Evolutionary conservation across 257 asterid species (phyloP), one percentile per base, ranked within the genome.

Genomic region (Nyctanthes arbortristis): DNA sequence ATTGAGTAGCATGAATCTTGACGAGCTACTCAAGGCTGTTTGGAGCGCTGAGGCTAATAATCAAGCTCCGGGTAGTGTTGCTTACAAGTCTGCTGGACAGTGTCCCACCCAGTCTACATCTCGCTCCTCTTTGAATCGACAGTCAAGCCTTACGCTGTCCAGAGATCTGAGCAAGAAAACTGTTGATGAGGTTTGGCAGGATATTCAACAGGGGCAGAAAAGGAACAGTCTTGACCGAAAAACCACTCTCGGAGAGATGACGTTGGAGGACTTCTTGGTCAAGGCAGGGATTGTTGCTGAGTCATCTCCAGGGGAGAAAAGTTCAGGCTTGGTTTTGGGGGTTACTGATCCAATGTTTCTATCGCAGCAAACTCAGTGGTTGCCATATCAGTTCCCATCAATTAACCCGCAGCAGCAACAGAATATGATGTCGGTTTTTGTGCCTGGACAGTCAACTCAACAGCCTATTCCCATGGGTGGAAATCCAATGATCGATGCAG

Each of bases 161-260:
- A 69, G 67, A 80, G 92, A 93, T 85, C 85, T 93, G 12, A 88
- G 93, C 79, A 84, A 84, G 68, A 90, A 80, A 82, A 90, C 97
- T 6, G 97, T 90, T 63, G 89, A 93, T 73, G 92, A 90, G 82
- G 96, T 93, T 77, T 93, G 96, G 96, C 90, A 84, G 68, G 95
- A 80, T 61, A 93, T 90, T 68, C 94, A 88, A 80, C 84, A 74
- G 69, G 96, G 84, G 73, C 84, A 82, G 63, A 76, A 77, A 34
- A 74, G 75, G 75, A 71, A 77, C 63, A 80, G 67, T 67, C 84
- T 79, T 61, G 93, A 83, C 31, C 78, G 89, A 84, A 84, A 76
- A 61, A 37, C 78, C 22, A 84, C 93, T 32, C 88, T 90, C 8
- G 96, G 97, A 13, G 97, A 90, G 75, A 88, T 85, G 79, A 90